Evolutionary conservation across 768 basidiomycete genomes (phyloP).

Genomic region (Mycena chlorophos): DNA sequence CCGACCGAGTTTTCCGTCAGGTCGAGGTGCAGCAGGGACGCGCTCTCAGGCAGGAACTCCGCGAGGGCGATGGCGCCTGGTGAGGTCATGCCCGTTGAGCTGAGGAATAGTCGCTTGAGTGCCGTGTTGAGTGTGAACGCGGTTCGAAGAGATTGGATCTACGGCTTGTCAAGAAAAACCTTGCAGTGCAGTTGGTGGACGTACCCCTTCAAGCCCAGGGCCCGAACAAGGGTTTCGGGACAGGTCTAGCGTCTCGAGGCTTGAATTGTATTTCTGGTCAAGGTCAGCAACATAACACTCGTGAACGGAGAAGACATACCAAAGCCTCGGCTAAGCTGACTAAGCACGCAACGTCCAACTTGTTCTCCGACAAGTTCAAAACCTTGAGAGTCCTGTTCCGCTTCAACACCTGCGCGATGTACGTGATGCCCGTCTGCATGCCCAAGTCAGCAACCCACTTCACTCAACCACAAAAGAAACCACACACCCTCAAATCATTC

Average conservation of each 20-base stretch:
- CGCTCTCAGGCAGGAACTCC: slow-evolving; percentile 92
- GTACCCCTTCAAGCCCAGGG: slow-evolving; percentile 85
- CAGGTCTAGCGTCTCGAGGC: slow-evolving; percentile 90
- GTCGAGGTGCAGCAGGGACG: slow-evolving; percentile 87
- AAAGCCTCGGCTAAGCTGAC: slow-evolving; percentile 85
- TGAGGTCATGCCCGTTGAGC: slow-evolving; percentile 76
- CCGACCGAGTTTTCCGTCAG: slow-evolving; percentile 82
- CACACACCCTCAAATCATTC: slow-evolving; percentile 84
- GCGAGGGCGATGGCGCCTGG: slow-evolving; percentile 92
- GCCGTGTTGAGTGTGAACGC: slow-evolving; percentile 91
- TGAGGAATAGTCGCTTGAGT: slow-evolving; percentile 89
- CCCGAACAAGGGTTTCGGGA: slow-evolving; percentile 93
- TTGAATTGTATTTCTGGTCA: slow-evolving; percentile 87
- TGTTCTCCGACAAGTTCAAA: slow-evolving; percentile 92
- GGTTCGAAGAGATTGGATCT: slow-evolving; percentile 87
- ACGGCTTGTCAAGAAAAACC: not conserved
- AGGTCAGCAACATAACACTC: not conserved
- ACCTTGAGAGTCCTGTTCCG: slow-evolving; percentile 94
- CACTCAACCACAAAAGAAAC: slow-evolving; percentile 20
- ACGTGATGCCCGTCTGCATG: slow-evolving; percentile 71
- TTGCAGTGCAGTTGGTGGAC: slow-evolving; percentile 23
- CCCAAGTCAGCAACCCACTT: not conserved
- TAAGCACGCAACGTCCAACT: slow-evolving; percentile 80
- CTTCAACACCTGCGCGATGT: slow-evolving; percentile 93
- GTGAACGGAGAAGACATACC: slow-evolving; percentile 45